Base-by-base conservation (phyloP, 768 basidiomycete species). In the Hericium erinaceus region DNA sequence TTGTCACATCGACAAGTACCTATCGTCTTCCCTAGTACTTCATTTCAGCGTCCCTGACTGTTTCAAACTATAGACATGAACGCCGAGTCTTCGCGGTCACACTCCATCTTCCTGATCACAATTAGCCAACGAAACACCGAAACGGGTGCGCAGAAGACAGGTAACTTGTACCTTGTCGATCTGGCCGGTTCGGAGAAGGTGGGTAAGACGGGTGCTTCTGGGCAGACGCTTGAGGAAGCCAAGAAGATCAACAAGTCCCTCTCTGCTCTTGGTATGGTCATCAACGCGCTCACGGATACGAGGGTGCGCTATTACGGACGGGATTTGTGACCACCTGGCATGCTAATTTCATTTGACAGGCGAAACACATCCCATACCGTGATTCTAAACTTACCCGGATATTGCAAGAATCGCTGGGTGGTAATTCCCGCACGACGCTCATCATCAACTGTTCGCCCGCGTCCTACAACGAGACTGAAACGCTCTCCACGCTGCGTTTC, bases 231-330 rank as follows among this genome's bases (percentile, higher is more conserved):
- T 8, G 97, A 99, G 72, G 97, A 99, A 73, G 97, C 97, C 13
- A 99, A 99, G 84, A 99, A 99, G 80, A 99, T 99, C 75, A 99
- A 99, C 77, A 99, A 99, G 73, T 93, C 90, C 28, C 75, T 99
- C 26, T 95, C 93, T 16, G 97, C 97, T 11, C 81, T 99, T 61
- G 97, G 97, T 39, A 98, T 98, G 94, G 97, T 99, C 67, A 99
- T 99, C 68, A 99, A 99, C 65, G 94, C 95, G 4, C 74, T 99
- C 61, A 99, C 97, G 5, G 97, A 99, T 67, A 78, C 85, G 60
- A 99, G 98, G 82, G 95, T 89, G 62, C 56, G 80, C 66, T 38
- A 33, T 28, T 33, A 12, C 22, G 11, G 16, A 11, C 44, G 46
- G n/a, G 15, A 8, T 38, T 6, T 41, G 11, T 13, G 11, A 41